Conservation (phyloP, 208 protist species). For the Wallacemonas sp. region DNA sequence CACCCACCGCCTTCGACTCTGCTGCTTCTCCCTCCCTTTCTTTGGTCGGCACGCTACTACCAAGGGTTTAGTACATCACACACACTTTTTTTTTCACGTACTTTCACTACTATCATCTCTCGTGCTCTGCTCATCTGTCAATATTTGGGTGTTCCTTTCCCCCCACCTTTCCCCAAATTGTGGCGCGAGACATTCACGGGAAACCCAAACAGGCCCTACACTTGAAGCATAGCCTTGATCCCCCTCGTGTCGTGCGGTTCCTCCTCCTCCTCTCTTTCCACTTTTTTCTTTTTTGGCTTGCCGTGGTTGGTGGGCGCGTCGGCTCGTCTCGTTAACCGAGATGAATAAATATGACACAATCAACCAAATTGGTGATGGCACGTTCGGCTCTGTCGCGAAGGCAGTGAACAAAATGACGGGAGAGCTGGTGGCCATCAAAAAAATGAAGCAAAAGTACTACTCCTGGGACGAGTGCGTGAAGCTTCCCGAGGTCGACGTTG, state of each 20-base stretch:
- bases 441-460: conserved; percentile 98
- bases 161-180: background rate
- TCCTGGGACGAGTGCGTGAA: conserved; percentile 97
- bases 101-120: background rate
- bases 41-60: no score
- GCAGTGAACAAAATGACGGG: conserved; percentile 89
- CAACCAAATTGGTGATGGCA: conserved; percentile 95
- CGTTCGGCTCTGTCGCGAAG: conserved; percentile 95
- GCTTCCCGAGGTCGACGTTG: conserved; percentile 93
- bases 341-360: conserved; percentile 96
- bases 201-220: no score
- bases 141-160: background rate
- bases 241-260: background rate
- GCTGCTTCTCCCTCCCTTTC: no score
- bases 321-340: no score
- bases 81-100: no score
- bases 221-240: no score
- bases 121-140: background rate
- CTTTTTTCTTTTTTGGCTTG: conserved; percentile 7
- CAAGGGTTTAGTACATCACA: no score
- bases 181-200: no score
- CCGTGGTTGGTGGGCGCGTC: no score
- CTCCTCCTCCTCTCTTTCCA: conserved; percentile 1
- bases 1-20: no score
- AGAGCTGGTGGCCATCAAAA: conserved; percentile 98